phyloP scores from a whole-genome alignment of 176 grass and related monocot species.

The Bothriochloa decipiens region DNA sequence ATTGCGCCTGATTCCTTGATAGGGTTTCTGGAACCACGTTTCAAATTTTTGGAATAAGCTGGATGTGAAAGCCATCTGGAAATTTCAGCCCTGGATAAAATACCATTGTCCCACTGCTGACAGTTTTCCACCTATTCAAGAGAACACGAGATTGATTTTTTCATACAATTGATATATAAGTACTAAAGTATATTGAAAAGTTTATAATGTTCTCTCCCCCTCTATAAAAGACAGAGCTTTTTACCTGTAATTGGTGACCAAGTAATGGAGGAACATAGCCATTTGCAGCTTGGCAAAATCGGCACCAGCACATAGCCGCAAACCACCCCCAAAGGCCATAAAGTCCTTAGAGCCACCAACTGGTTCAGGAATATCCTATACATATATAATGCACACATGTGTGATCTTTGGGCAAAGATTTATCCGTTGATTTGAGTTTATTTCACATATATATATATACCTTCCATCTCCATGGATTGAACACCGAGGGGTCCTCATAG shows the following conservation, averaged over 20 bases:
- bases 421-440: neutral
- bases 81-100: neutral
- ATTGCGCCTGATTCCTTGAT: neutral
- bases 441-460: conserved; percentile 7
- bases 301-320: conserved; percentile 57
- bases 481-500: conserved; percentile 53
- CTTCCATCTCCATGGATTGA: conserved; percentile 81
- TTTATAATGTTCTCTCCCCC: neutral
- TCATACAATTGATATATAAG: neutral
- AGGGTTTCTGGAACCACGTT: neutral
- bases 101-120: conserved; percentile 50
- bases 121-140: conserved; percentile 28
- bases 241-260: conserved; percentile 64
- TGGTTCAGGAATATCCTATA: conserved; percentile 50
- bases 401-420: neutral
- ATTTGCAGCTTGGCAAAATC: conserved; percentile 66
- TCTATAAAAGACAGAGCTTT: neutral
- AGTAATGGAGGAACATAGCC: conserved; percentile 62
- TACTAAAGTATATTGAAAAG: neutral
- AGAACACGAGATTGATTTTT: neutral
- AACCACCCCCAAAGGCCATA: conserved; percentile 65
- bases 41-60: conserved; percentile 9
- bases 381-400: neutral
- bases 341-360: conserved; percentile 60
- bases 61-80: conserved; percentile 27